These are phyloP conservation scores for Trichoderma reesei DNA, from an alignment of 495 filamentous ascomycete species.

Conservation along the genomic window DNA sequence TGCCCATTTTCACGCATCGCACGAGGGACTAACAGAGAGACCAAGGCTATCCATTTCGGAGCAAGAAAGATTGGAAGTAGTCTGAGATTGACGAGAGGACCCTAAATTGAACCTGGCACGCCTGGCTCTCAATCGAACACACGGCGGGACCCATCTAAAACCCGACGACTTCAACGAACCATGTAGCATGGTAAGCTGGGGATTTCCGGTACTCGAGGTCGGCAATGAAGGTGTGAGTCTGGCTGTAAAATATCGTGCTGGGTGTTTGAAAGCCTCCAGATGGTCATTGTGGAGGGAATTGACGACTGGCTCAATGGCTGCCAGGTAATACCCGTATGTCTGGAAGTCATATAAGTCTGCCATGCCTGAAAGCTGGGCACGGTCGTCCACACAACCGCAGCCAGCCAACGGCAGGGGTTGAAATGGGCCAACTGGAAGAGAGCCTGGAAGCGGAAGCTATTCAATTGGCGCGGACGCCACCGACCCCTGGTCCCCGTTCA, in stretches of 20 bases:
- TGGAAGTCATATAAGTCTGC: not conserved
- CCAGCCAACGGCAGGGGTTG: not conserved
- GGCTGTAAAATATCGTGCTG: not conserved
- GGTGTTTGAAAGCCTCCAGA: not conserved
- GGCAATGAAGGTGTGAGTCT: not conserved
- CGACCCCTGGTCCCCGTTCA: not conserved
- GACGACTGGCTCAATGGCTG: not conserved
- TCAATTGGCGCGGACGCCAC: slow-evolving; percentile 23
- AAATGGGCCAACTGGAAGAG: slow-evolving; percentile 28
- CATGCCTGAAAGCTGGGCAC: not conserved
- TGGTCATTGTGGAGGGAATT: not conserved
- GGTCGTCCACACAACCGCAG: not conserved
- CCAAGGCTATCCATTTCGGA: not conserved
- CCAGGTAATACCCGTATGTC: not conserved
- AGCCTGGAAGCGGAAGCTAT: slow-evolving; percentile 27
- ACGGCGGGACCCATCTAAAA: not conserved
- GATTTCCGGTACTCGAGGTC: not conserved
- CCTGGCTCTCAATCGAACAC: not conserved
- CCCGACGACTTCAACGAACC: not conserved
- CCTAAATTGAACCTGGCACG: not conserved
- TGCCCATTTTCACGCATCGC: not conserved
- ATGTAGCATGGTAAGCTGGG: not conserved
- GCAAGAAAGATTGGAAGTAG: not conserved
- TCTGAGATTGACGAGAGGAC: not conserved
- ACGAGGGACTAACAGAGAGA: not conserved